Conservation (phyloP, 306 rosid species). For the Vigna angularis region DNA sequence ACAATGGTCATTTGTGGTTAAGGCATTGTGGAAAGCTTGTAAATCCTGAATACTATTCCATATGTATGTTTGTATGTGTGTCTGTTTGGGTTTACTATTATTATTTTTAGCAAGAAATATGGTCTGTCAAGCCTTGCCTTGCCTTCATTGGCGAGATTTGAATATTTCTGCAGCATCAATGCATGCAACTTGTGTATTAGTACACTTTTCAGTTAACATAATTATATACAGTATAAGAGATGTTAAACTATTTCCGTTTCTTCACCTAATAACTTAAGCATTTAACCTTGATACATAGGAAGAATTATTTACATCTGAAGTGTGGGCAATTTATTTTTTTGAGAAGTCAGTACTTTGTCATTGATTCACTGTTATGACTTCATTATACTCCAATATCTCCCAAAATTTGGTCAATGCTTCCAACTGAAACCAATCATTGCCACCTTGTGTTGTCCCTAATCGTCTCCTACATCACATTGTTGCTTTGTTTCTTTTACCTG, state of each 20-base stretch:
- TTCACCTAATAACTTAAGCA: not conserved
- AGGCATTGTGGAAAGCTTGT: constrained; percentile 8
- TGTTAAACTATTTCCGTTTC: not conserved
- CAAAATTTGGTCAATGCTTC: not conserved
- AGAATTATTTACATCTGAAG: constrained; percentile 5
- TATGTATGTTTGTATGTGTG: not conserved
- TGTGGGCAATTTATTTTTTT: not conserved
- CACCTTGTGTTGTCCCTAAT: not conserved
- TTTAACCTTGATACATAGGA: not conserved
- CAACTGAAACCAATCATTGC: not conserved
- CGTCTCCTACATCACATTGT: not conserved
- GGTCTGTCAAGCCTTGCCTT: constrained; percentile 11
- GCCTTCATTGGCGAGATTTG: not conserved
- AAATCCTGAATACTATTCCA: not conserved
- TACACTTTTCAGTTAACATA: not conserved
- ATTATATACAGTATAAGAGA: constrained; percentile 1
- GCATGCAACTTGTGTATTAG: not conserved
- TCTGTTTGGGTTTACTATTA: not conserved
- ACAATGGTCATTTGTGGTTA: not conserved
- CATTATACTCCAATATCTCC: not conserved
- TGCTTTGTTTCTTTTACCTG: not conserved
- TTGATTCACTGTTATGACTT: constrained; percentile 6
- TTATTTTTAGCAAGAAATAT: not conserved
- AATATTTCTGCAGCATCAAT: not conserved
- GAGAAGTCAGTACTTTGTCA: not conserved